Conservation (phyloP, 1,284 basidiomycete genomes). For the Chalciporus sp. region DNA sequence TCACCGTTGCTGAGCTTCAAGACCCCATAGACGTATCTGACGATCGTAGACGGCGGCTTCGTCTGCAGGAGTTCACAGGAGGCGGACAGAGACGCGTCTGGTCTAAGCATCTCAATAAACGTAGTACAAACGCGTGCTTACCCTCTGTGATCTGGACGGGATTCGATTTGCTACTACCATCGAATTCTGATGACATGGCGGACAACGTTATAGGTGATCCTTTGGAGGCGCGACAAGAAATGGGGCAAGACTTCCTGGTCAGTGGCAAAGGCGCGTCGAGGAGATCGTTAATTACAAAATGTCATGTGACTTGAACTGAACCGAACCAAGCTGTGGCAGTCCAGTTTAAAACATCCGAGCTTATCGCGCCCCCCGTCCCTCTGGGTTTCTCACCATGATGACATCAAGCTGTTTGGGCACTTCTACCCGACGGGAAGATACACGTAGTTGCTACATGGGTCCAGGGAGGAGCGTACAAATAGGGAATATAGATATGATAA, state of each 20-base stretch:
- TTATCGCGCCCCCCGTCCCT: no score
- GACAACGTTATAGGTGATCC: constrained; percentile 5
- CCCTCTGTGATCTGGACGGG: constrained; percentile 39
- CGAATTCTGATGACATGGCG: constrained; percentile 23
- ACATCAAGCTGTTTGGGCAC: no score
- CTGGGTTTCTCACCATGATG: no score
- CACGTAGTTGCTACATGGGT: neutral
- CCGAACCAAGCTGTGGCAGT: no score
- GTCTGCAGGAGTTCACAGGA: constrained; percentile 43
- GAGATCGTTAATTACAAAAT: neutral
- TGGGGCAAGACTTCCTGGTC: neutral
- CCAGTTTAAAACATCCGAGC: no score
- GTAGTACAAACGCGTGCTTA: constrained; percentile 7
- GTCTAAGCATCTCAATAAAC: constrained; percentile 3
- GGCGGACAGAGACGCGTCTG: constrained; percentile 1
- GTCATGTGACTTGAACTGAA: neutral
- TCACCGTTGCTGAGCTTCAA: constrained; percentile 94
- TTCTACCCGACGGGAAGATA: neutral
- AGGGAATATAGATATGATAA: constrained; percentile 6
- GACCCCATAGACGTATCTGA: constrained; percentile 96
- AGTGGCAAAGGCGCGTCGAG: neutral
- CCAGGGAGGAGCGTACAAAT: neutral
- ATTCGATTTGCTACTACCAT: constrained; percentile 28
- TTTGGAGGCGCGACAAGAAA: neutral
- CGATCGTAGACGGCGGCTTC: constrained; percentile 93